Evolutionary conservation across 1,139 yeast species (phyloP).

Genomic region (Yamadazyma triangularis): DNA sequence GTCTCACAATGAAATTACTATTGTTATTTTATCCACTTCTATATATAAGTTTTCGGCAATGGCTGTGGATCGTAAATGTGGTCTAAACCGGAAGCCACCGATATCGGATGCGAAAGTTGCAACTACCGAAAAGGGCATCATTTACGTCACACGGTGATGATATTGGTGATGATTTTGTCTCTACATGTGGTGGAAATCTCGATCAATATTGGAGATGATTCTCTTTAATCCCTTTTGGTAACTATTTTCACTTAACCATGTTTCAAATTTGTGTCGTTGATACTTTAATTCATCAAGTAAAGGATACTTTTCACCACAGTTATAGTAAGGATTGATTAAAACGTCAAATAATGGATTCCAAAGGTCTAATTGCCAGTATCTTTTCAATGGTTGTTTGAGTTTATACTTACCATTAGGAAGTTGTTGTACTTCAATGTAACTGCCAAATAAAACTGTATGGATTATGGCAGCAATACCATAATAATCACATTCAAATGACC

Average conservation of each 20-base stretch:
- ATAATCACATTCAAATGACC: constrained; percentile 85
- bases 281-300: constrained; percentile 31
- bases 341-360: constrained; percentile 70
- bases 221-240: constrained; percentile 12
- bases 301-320: constrained; percentile 26
- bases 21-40: too few species aligned
- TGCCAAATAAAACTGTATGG: constrained; percentile 70
- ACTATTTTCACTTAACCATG: constrained; percentile 30
- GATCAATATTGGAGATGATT: too few species aligned
- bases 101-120: too few species aligned
- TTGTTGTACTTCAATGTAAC: constrained; percentile 45
- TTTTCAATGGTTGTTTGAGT: constrained; percentile 47
- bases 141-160: too few species aligned
- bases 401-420: constrained; percentile 22
- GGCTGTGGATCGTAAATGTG: too few species aligned
- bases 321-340: constrained; percentile 54
- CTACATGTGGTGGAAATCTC: too few species aligned
- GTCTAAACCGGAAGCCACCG: too few species aligned
- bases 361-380: constrained; percentile 73
- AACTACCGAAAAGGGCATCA: too few species aligned
- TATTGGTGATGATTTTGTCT: too few species aligned
- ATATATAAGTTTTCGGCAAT: too few species aligned
- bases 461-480: constrained; percentile 77
- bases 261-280: constrained; percentile 41
- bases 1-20: too few species aligned